A percentile compares a stretch with the other conserved stretches of the same genome.
Evolutionary conservation across 768 basidiomycete genomes (phyloP).

Genomic region (Lentinula sp.): DNA sequence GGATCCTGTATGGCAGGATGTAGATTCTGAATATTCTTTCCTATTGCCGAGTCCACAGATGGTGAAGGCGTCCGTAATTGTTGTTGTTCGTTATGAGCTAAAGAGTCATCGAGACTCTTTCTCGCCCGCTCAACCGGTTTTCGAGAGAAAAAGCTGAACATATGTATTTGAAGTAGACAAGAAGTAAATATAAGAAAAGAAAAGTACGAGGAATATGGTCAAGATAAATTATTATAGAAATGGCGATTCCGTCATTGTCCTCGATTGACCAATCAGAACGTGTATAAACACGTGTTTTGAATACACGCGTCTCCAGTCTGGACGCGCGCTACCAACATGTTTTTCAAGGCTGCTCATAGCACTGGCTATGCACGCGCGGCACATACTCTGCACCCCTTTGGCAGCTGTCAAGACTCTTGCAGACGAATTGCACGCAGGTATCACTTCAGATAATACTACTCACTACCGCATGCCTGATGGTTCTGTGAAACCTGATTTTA

Average conservation of each 20-base stretch:
- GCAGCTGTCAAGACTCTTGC: too few species aligned
- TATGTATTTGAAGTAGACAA: background rate
- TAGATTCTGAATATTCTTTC: conserved; percentile 10
- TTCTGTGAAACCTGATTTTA: too few species aligned
- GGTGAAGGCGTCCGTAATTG: conserved; percentile 53
- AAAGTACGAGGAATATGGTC: background rate
- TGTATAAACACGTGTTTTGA: background rate
- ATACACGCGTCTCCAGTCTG: background rate
- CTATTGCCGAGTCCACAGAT: conserved; percentile 24
- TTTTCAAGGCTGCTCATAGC: background rate
- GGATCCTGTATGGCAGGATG: conserved; percentile 26
- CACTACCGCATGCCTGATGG: too few species aligned
- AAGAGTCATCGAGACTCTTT: background rate
- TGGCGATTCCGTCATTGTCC: too few species aligned
- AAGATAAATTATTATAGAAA: too few species aligned
- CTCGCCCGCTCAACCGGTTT: background rate
- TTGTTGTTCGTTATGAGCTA: conserved; percentile 1
- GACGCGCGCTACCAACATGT: background rate
- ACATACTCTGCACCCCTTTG: too few species aligned
- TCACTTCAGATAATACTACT: too few species aligned
- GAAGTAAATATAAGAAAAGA: too few species aligned
- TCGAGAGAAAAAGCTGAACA: conserved; percentile 9
- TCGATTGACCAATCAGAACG: background rate
- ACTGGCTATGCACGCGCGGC: too few species aligned
- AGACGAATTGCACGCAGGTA: too few species aligned